Base-by-base conservation (phyloP, 306 rosid genomes). In the Gleditsia sinensis region DNA sequence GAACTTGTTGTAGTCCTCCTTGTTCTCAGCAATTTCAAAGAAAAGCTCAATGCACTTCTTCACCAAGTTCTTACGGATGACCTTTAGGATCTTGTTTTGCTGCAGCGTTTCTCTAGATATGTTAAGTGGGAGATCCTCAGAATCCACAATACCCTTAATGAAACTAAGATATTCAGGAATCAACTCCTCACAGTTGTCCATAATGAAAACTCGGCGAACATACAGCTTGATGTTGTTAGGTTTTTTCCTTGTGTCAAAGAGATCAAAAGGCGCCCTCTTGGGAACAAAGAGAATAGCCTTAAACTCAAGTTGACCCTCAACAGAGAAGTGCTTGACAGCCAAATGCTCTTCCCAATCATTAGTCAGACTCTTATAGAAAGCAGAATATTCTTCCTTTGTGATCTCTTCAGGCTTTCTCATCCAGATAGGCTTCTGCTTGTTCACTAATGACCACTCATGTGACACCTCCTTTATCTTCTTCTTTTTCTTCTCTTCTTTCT, bases 401-500 rank as follows among this genome's bases (percentile, higher is more conserved):
- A 93, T 93, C 77, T 93, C 97, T 46, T 93, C 98, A 0, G 98
- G 89, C 89, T 93, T 93, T 88, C 98, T 91, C 97, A 93, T 88
- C 98, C 98, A 91, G 69, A 89, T 93, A 9, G 98, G 98, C 77
- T 93, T 93, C 59, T 93, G 97, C 77, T 93, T 93, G 97, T 93
- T 93, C 67, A 93, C 94, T 91, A 91, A 58, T 0, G 92, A 86
- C 98, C 98, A 93, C 60, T 93, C 97, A 14, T 91, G 83, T 1
- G 98, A 93, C 4, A 93, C 86, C 64, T 93, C 98, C 91, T 93
- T 92, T 11, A 93, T 89, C 64, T 67, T 93, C 84, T 93, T 91
- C 87, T 91, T 93, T 36, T 91, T 93, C 78, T 93, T 93, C 78
- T 91, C 97, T 58, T 89, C 97, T 67, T 93, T 88, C 36, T 93